Evolutionary conservation across 176 grass and related monocot genomes (phyloP).

Genomic region (Aegilops bicornis): DNA sequence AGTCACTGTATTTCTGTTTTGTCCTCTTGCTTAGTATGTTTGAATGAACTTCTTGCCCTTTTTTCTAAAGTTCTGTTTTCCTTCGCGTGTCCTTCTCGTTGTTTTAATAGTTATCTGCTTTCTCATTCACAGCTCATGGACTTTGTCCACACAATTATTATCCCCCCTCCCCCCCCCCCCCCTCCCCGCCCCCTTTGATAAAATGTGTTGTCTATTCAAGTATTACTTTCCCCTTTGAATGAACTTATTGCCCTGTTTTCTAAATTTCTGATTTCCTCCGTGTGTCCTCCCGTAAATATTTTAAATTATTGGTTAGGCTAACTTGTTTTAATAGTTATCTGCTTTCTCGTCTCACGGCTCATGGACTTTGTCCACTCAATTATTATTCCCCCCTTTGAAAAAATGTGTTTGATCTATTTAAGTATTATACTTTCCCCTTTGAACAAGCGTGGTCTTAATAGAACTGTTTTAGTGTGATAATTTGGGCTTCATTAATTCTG

Average conservation of each 20-base stretch:
- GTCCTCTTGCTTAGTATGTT: not conserved
- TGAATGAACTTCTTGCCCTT: not conserved
- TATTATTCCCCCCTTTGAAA: not conserved
- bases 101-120: not conserved
- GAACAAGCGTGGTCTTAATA: not conserved
- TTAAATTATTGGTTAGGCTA: too few species aligned
- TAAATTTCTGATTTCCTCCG: not conserved
- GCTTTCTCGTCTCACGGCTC: not conserved
- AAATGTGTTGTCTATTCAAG: not conserved
- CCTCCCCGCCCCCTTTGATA: not conserved
- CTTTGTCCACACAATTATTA: slow-evolving; percentile 4
- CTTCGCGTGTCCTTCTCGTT: not conserved
- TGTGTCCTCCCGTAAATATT: too few species aligned
- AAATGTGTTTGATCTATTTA: not conserved
- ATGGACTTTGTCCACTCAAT: not conserved
- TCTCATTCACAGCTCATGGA: not conserved
- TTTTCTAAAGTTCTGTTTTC: not conserved
- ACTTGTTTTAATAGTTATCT: not conserved
- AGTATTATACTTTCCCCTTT: slow-evolving; percentile 15
- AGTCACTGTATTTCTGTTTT: not conserved
- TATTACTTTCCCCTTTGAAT: slow-evolving; percentile 9
- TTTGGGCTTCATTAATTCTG: not conserved
- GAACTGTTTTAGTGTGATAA: not conserved
- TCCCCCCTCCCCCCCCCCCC: too few species aligned
- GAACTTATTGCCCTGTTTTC: not conserved